Percentiles rank a stretch among this genome's conserved stretches.
phyloP scores from a whole-genome alignment of 2,329 filamentous ascomycete species.

The Exophiala sideris region DNA sequence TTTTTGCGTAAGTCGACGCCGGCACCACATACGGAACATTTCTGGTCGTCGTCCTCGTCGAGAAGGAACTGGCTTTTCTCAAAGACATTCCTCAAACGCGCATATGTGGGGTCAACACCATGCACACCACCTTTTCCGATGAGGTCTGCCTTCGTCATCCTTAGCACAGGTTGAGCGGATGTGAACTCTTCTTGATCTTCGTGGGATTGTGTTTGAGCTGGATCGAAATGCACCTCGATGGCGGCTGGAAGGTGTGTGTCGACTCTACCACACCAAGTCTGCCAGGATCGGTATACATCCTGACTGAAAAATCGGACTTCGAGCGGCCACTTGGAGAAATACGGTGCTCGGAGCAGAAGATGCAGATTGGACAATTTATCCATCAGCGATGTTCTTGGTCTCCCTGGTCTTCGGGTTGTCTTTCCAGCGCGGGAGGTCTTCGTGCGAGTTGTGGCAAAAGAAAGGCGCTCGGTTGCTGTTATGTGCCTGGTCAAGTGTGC shows the following conservation, averaged over 20 bases:
- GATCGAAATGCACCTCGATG: conserved; percentile 57
- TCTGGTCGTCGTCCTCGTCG: conserved; percentile 33
- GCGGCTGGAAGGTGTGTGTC: conserved; percentile 47
- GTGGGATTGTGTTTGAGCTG: conserved; percentile 24
- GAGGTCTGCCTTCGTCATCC: conserved; percentile 23
- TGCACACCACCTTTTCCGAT: conserved; percentile 39
- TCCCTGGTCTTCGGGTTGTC: conserved; percentile 48
- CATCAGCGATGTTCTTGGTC: conserved; percentile 59
- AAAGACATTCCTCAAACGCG: conserved; percentile 47
- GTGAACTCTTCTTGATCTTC: conserved; percentile 26
- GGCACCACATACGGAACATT: conserved; percentile 51
- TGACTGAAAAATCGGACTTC: conserved; percentile 71
- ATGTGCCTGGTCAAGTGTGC: conserved; percentile 78
- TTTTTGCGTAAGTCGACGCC: conserved; percentile 37
- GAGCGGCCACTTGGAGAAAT: conserved; percentile 81
- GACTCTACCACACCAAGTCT: conserved; percentile 52
- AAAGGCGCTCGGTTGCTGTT: conserved; percentile 49
- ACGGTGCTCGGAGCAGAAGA: conserved; percentile 71
- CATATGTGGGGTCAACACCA: conserved; percentile 54
- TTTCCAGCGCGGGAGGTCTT: conserved; percentile 36
- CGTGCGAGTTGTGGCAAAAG: conserved; percentile 22
- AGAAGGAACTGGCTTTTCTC: conserved; percentile 50
- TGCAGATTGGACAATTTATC: conserved; percentile 78
- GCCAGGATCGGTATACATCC: conserved; percentile 70
- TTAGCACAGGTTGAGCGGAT: conserved; percentile 25